Evolutionary conservation across 108 stramenopile genomes (phyloP).

Genomic region (Cylindrotheca fusiformis): DNA sequence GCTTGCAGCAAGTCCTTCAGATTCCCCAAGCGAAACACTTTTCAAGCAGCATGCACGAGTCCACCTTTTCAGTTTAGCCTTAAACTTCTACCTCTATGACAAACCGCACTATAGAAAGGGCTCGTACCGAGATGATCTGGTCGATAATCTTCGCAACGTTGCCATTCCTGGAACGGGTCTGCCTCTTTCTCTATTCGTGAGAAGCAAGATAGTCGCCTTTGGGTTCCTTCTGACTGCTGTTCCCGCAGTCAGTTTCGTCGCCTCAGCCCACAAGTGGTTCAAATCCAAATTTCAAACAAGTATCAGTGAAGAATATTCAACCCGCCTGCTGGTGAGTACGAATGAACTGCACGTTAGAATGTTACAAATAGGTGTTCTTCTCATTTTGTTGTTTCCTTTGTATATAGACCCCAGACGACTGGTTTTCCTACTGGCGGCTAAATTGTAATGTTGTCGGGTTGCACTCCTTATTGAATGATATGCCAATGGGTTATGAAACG

Average conservation of each 20-base stretch:
- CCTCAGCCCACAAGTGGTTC: slow-evolving; percentile 63
- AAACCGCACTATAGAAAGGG: slow-evolving; percentile 93
- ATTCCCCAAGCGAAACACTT: slow-evolving; percentile 33
- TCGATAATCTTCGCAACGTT: slow-evolving; percentile 95
- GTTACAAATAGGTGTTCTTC: too few species aligned
- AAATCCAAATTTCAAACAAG: slow-evolving; percentile 44
- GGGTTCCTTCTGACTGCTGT: slow-evolving; percentile 70
- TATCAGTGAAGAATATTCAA: slow-evolving; percentile 68
- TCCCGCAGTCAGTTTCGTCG: slow-evolving; percentile 72
- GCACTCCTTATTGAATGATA: slow-evolving; percentile 86
- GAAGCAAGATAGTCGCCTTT: slow-evolving; percentile 33
- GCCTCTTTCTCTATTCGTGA: slow-evolving; percentile 72
- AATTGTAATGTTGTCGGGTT: slow-evolving; percentile 92
- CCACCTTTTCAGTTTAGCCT: slow-evolving; percentile 88
- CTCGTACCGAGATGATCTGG: slow-evolving; percentile 80
- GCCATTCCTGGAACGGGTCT: slow-evolving; percentile 97
- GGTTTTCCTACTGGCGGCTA: slow-evolving; percentile 96
- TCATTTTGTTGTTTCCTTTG: too few species aligned
- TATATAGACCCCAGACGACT: slow-evolving; percentile 94
- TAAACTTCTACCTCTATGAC: slow-evolving; percentile 89
- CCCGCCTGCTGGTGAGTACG: slow-evolving; percentile 85
- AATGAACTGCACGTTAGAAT: too few species aligned
- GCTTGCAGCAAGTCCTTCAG: slow-evolving; percentile 23
- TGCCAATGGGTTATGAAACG: slow-evolving; percentile 79
- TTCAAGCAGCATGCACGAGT: slow-evolving; percentile 82